Evolutionary conservation across 2,329 filamentous ascomycete species (phyloP), one percentile per base, ranked within the genome.

Genomic region (Pezicula carpinea): DNA sequence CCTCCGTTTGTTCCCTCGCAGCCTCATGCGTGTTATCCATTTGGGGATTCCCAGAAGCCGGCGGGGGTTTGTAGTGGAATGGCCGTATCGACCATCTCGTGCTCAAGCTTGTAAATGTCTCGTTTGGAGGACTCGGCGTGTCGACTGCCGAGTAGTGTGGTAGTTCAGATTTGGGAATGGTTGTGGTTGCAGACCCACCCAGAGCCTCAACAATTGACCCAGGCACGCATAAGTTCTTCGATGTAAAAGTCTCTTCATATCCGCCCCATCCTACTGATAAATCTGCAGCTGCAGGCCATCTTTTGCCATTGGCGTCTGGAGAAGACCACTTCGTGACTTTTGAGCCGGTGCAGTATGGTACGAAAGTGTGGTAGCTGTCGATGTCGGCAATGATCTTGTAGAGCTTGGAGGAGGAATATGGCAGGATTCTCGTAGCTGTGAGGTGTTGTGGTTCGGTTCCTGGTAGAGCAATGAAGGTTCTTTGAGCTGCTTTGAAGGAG

Each of bases 321-420:
- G 64, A 45, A 6, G 87, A 85, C 78, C 85, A 89, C 49, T 76
- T 74, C 1, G 89, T 96, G 34, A 97, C 89, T 51, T 75, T 77
- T 32, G 87, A 91, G 39, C 74, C 74, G 36, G 80, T 78, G 70
- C 92, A 95, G 77, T 95, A 96, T 10, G 93, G 93, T n/a, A 99
- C 80, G 74, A 97, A 99, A 55, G 74, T 66, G 32, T 77, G 73
- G 78, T 99, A 99, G 53, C 81, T 82, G 66, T 89, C 80, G 54
- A 99, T 83, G 67, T 96, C 89, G 69, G 90, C 83, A 66, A 99
- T 91, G 46, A 96, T 78, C 56, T 76, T 74, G 79, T 93, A 99
- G 57, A 99, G 82, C 1, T 80, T 73, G 4, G 68, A 60, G 26
- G 82, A 73, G 1, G 83, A 70, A 73, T 95, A 95, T 13, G 87